A percentile compares a stretch with the other conserved stretches of the same genome.
Evolutionary conservation across 2,329 filamentous ascomycete species (phyloP).

Genomic region (Pseudogymnoascus sp.): DNA sequence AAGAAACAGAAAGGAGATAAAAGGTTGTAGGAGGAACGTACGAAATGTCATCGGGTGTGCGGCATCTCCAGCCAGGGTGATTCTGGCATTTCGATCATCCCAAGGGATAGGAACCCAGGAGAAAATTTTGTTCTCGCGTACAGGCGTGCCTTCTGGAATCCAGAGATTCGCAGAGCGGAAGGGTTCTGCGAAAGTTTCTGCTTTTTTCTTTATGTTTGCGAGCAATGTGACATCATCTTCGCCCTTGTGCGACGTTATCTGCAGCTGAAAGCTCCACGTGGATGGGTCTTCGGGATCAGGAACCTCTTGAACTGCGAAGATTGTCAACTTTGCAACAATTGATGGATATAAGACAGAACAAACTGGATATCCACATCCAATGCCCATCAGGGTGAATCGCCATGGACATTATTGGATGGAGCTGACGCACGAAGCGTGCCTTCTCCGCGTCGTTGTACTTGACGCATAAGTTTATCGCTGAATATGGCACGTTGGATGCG

Average conservation of each 20-base stretch:
- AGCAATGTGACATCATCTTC: constrained; percentile 10
- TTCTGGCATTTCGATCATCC: constrained; percentile 35
- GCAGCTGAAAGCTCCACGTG: constrained; percentile 22
- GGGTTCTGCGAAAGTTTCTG: constrained; percentile 16
- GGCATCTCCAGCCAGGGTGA: constrained; percentile 44
- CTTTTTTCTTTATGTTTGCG: constrained; percentile 16
- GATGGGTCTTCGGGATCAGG: constrained; percentile 17
- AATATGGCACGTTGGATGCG: constrained; percentile 1
- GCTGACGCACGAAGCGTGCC: not conserved
- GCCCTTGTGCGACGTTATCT: constrained; percentile 18
- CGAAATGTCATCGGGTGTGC: constrained; percentile 47
- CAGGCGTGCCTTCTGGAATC: constrained; percentile 16
- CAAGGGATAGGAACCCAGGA: constrained; percentile 34
- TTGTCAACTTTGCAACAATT: constrained; percentile 4
- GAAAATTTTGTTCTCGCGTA: constrained; percentile 17
- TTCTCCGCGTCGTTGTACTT: not conserved
- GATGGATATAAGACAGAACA: not conserved
- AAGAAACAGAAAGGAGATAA: not conserved
- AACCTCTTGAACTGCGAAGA: constrained; percentile 11
- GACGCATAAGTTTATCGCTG: not conserved
- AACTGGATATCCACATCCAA: constrained; percentile 5
- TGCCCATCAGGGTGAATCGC: not conserved
- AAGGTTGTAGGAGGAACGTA: constrained; percentile 12
- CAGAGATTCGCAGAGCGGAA: constrained; percentile 17
- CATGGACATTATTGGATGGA: not conserved